Conservation (phyloP, 2,329 filamentous ascomycete genomes). For the Fusarium hostae region DNA sequence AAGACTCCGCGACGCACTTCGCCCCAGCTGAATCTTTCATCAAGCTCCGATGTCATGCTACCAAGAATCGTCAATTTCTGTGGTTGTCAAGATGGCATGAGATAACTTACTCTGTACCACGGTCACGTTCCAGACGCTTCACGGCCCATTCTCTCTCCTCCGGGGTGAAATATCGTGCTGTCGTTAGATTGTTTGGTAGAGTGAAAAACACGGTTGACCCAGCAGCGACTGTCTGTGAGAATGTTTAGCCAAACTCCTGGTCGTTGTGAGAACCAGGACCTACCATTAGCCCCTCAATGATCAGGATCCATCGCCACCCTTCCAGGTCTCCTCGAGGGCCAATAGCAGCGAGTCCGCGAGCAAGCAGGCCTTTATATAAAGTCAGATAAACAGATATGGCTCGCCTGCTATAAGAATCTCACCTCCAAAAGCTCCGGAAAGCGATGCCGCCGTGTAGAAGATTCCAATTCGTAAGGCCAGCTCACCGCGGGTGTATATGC, state of each 20-base stretch:
- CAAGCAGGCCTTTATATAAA: neutral
- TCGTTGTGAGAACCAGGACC: fast-evolving
- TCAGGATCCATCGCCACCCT: slow-evolving; percentile 7
- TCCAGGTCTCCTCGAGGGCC: neutral
- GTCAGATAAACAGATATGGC: neutral
- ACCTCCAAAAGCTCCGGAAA: slow-evolving; percentile 46
- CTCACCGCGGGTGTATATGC: slow-evolving; percentile 69
- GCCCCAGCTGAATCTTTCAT: neutral
- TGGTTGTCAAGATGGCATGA: fast-evolving
- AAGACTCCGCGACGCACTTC: slow-evolving; percentile 1
- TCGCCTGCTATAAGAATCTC: fast-evolving
- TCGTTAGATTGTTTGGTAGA: neutral
- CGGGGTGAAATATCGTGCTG: neutral
- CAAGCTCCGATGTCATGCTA: neutral
- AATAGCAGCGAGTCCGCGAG: slow-evolving; percentile 1
- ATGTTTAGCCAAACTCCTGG: neutral
- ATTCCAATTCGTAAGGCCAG: slow-evolving; percentile 72
- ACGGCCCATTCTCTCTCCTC: slow-evolving; percentile 1
- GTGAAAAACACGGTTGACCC: neutral
- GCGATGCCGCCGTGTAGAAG: slow-evolving; percentile 68
- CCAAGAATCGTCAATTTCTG: fast-evolving
- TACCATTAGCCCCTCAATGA: neutral
- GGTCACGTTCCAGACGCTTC: neutral
- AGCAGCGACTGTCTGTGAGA: neutral
- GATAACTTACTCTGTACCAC: neutral